Evolutionary conservation across 768 basidiomycete species (phyloP).

Genomic region (Calocybe indica): DNA sequence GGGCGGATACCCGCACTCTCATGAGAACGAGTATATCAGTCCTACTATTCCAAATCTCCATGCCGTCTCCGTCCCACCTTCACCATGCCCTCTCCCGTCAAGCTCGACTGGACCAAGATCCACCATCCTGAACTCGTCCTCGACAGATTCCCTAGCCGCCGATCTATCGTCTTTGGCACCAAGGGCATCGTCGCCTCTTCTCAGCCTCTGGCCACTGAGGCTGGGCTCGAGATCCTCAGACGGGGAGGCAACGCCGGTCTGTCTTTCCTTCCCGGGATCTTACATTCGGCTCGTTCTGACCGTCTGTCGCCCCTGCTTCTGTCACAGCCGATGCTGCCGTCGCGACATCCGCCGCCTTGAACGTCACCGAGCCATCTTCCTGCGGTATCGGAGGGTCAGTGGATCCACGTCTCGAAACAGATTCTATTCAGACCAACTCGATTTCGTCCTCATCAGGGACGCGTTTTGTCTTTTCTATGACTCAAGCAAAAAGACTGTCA

Average conservation of each 20-base stretch:
- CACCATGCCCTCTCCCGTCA: slow-evolving; percentile 27
- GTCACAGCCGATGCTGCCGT: slow-evolving; percentile 85
- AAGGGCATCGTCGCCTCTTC: slow-evolving; percentile 87
- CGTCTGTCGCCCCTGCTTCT: not conserved
- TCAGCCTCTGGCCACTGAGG: slow-evolving; percentile 88
- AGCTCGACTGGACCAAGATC: slow-evolving; percentile 53
- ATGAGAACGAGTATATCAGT: too few relatives aligned
- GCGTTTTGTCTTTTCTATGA: slow-evolving; percentile 94
- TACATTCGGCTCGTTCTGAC: not conserved
- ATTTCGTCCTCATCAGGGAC: slow-evolving; percentile 41
- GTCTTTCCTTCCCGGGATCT: slow-evolving; percentile 9
- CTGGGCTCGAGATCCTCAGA: slow-evolving; percentile 85
- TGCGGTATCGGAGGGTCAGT: slow-evolving; percentile 90
- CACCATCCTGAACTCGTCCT: slow-evolving; percentile 61
- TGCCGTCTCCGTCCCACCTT: not conserved
- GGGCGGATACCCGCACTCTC: too few relatives aligned
- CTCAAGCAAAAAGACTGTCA: slow-evolving; percentile 73
- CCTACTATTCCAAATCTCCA: too few relatives aligned
- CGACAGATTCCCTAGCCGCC: slow-evolving; percentile 72
- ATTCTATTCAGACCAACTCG: slow-evolving; percentile 7
- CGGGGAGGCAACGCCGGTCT: slow-evolving; percentile 95
- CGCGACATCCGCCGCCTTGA: slow-evolving; percentile 86
- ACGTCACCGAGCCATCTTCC: slow-evolving; percentile 82
- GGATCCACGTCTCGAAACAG: not conserved
- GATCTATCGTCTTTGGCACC: slow-evolving; percentile 82